Conservation (phyloP, 495 filamentous ascomycete genomes). For the Xylaria acuta region DNA sequence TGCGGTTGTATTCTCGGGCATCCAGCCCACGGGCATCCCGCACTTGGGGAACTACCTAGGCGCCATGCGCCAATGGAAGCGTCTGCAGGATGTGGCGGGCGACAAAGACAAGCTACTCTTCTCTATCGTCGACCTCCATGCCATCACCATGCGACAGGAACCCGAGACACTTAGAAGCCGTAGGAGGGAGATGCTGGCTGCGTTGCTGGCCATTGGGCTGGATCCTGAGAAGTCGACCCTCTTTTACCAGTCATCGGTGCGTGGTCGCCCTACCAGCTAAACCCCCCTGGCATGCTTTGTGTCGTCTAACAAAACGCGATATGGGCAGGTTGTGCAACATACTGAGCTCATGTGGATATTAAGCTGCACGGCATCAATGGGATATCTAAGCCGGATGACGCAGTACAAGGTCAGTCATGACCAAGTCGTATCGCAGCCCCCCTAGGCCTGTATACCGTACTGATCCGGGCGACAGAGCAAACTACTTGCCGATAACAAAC, state of each 20-base stretch:
- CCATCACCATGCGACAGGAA: slow-evolving; percentile 79
- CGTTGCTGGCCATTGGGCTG: slow-evolving; percentile 82
- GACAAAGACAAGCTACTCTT: slow-evolving; percentile 69
- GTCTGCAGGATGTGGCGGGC: slow-evolving; percentile 69
- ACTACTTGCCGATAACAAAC: slow-evolving; percentile 62
- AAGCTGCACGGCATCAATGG: slow-evolving; percentile 85
- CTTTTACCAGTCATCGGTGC: slow-evolving; percentile 80
- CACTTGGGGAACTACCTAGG: slow-evolving; percentile 97
- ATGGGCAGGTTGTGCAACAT: slow-evolving; percentile 73
- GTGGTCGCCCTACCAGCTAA: slow-evolving; percentile 12
- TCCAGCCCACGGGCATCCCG: slow-evolving; percentile 95
- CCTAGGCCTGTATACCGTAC: neutral
- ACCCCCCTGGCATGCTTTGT: neutral
- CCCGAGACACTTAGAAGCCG: slow-evolving; percentile 61
- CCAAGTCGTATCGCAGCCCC: neutral
- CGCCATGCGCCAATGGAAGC: slow-evolving; percentile 85
- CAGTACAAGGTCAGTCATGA: slow-evolving; percentile 84
- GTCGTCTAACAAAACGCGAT: slow-evolving; percentile 19
- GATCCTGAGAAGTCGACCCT: slow-evolving; percentile 76
- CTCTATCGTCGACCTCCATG: slow-evolving; percentile 91
- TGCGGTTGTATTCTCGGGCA: slow-evolving; percentile 84
- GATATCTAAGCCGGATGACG: slow-evolving; percentile 92
- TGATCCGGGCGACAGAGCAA: slow-evolving; percentile 64
- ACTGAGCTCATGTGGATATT: slow-evolving; percentile 95
- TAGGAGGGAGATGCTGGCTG: slow-evolving; percentile 77